A percentile compares a stretch with the other conserved stretches of the same genome.
Evolutionary conservation across 202 grass and related monocot genomes (phyloP).

Genomic region (Schoenoplectus triqueter): DNA sequence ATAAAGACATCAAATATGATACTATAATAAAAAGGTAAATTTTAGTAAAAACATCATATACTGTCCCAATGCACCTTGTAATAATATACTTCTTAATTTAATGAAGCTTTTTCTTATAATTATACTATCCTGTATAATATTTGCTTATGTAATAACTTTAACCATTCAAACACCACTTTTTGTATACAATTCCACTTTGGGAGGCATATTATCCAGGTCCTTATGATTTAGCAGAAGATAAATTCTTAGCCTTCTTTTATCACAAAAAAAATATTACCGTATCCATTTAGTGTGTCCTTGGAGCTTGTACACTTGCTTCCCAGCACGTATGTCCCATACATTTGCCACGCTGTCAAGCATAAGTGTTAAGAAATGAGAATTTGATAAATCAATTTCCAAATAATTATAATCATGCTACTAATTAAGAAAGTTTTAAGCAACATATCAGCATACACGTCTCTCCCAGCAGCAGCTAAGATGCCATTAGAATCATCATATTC

Average conservation of each 20-base stretch:
- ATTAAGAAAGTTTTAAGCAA: constrained; percentile 34
- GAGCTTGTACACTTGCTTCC: constrained; percentile 92
- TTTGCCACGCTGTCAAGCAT: constrained; percentile 69
- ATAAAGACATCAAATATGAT: constrained; percentile 6
- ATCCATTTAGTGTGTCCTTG: constrained; percentile 99
- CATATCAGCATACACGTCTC: constrained; percentile 78
- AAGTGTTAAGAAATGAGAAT: constrained; percentile 31
- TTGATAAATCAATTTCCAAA: constrained; percentile 37
- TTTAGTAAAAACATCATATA: constrained; percentile 11
- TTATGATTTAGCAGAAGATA: not conserved
- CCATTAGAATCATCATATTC: constrained; percentile 95
- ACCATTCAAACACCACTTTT: constrained; percentile 12
- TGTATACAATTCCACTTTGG: not conserved
- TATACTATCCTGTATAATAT: not conserved
- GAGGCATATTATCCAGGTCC: not conserved
- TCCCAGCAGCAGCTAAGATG: constrained; percentile 89
- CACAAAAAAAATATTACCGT: constrained; percentile 54
- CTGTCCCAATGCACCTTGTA: not conserved
- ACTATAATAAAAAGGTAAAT: not conserved
- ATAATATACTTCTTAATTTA: not conserved
- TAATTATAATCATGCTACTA: constrained; percentile 28
- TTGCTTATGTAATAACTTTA: not conserved
- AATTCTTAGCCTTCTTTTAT: not conserved
- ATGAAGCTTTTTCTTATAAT: constrained; percentile 17
- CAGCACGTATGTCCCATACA: constrained; percentile 97